Base-by-base conservation (phyloP, 495 filamentous ascomycete species). In the Talaromyces trachyspermus region DNA sequence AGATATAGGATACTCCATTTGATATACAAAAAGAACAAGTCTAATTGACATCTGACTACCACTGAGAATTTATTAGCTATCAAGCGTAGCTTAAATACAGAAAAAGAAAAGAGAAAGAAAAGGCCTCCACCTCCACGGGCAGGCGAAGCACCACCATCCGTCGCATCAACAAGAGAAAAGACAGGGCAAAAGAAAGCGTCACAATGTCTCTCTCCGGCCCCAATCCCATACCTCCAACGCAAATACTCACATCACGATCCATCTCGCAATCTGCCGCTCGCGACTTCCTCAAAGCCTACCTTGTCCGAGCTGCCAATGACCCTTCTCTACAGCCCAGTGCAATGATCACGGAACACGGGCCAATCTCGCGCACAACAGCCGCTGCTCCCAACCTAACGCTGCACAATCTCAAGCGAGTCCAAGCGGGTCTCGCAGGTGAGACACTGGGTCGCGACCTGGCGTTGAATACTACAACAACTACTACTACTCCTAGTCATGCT, bases 251-350 rank as follows among this genome's bases (percentile, higher is more conserved):
- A 51, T 62, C 68, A 26, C 60, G 56, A 14, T 59, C 67, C 23
- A 68, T 86, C 54, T 57, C 72, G 42, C 63, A 75, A 53, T 61
- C 70, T 24, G 55, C 62, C 14, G 81, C 84, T 10, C 76, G 76
- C 43, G 65, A 68, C 46, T 72, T 72, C 57, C 70, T 88, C 9
- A 56, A 71, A 22, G 62, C 70, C 49, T 86, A 83, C 69, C 73
- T 88, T 48, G 57, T 65, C 36, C 63, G 68, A 49, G 66, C 76
- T 43, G 60, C 63, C 56, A 73, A 69, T 20, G 68, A 76, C 51
- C 70, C 81, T n/a, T 70, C 81, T 33, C 75, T 84, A 14, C 81
- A 85, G 54, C 84, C 84, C 4, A 83, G 81, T 51, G 76, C 79
- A 35, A 68, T 72, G 46, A 75, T 88, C 56, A 77, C 69, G 38